These are phyloP conservation scores for Sutorius eximius DNA, from an alignment of 1,284 basidiomycete species.

Conservation along the genomic window DNA sequence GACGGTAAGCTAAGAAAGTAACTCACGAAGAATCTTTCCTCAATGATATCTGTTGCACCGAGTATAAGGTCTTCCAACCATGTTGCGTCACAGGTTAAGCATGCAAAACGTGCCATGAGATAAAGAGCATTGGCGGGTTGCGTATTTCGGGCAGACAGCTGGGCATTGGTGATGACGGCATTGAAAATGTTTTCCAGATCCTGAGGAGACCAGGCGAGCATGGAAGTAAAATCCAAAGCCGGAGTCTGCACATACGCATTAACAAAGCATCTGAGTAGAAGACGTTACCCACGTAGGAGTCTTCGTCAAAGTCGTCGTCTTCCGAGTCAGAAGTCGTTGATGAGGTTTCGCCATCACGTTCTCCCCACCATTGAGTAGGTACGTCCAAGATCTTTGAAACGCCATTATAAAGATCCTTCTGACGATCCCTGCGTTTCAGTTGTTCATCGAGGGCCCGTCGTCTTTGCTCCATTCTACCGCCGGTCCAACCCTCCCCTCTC, in stretches of 20 bases:
- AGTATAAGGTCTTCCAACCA: constrained; percentile 93
- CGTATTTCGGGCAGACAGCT: constrained; percentile 64
- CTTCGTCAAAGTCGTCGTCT: constrained; percentile 46
- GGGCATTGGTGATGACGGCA: constrained; percentile 73
- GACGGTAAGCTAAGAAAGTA: not conserved
- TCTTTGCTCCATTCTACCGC: constrained; percentile 63
- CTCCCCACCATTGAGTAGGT: constrained; percentile 65
- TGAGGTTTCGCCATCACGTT: constrained; percentile 37
- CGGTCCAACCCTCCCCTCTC: constrained; percentile 73
- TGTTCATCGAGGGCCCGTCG: constrained; percentile 58
- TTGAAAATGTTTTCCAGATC: constrained; percentile 78
- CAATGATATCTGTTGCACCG: constrained; percentile 88
- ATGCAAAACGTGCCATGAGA: constrained; percentile 85
- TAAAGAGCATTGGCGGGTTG: constrained; percentile 84
- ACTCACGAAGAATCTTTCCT: constrained; percentile 88
- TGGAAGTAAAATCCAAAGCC: constrained; percentile 68
- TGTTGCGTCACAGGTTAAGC: constrained; percentile 78
- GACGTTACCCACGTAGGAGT: constrained; percentile 50
- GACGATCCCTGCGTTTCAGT: constrained; percentile 54
- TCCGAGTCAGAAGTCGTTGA: constrained; percentile 43
- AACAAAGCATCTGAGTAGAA: constrained; percentile 18
- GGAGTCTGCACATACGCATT: constrained; percentile 54
- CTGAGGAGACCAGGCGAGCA: constrained; percentile 89
- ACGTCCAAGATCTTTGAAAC: constrained; percentile 59
- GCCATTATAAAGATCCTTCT: constrained; percentile 50